Base-by-base conservation (phyloP, 352 stramenopile genomes). In the Phytophthora lateralis region DNA sequence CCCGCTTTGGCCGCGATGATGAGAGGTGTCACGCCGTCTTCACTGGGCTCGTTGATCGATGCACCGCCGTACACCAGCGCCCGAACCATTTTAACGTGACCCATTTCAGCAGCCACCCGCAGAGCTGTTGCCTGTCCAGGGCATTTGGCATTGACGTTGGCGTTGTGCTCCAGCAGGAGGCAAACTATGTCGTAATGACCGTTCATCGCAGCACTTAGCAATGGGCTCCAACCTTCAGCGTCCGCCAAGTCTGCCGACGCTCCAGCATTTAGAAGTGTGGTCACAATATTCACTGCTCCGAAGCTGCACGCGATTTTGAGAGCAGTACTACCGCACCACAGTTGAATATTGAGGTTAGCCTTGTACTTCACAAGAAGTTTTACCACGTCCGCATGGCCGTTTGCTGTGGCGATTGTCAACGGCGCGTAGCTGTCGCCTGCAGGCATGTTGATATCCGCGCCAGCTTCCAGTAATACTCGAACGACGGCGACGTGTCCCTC, bases 311-410 rank as follows among this genome's bases (percentile, higher is more conserved):
- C 51, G 14, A 57, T 53, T 3, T 6, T 24, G n/a, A 67, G 35
- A n/a, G 51, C 60, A 4, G 44, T 57, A 7, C 10, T 39, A 32
- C 53, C 45, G 6, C 14, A 26, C 10, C 12, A 27, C 2, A 48
- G 29, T 39, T 49, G 53, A 44, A 44, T n/a, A 24, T 63, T 39
- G 17, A 68, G 14, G 26, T 44, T 32, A 0, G 46, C 45, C 14
- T 58, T 47, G 30, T 55, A 39, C 6, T 54, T 29, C 8, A 63
- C 29, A 9, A 68, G 60, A 48, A 63, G 38, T 9, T 34, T 21
- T 6, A 63, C 38, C 1, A 63, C 39, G 0, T 43, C 38, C 18
- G 29, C 11, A 38, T 68, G 46, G 0, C 53, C 53, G 9, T 15
- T 49, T 0, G 17, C 21, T 2, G 38, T 38, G 11, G 53, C 60